phyloP scores from a whole-genome alignment of 176 grass and related monocot genomes.

The barley (Hordeum vulgare) region MorexV3_pseudomolecules_assembly NC_058523.1:13085779-13086278 shows the following conservation, averaged over 20 bases:
- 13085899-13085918: neutral
- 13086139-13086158: conserved; percentile 63
- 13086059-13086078: conserved; percentile 49
- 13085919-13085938: neutral
- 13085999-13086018: conserved; percentile 70
- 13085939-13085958: neutral
- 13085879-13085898: neutral
- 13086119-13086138: conserved; percentile 78
- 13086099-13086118: conserved; percentile 84
- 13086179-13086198: conserved; percentile 82
- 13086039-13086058: conserved; percentile 68
- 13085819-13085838: neutral
- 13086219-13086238: conserved; percentile 73
- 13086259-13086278: conserved; percentile 49
- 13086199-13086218: conserved; percentile 90
- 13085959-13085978: neutral
- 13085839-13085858: neutral
- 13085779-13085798: conserved; percentile 58
- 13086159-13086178: conserved; percentile 75
- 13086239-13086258: conserved; percentile 86
- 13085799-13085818: conserved; percentile 94
- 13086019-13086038: conserved; percentile 88
- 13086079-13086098: conserved; percentile 48
- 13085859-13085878: neutral
- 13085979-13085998: neutral